Conservation (phyloP, 2,329 filamentous ascomycete genomes). For the Dothideomycetes sp. region DNA sequence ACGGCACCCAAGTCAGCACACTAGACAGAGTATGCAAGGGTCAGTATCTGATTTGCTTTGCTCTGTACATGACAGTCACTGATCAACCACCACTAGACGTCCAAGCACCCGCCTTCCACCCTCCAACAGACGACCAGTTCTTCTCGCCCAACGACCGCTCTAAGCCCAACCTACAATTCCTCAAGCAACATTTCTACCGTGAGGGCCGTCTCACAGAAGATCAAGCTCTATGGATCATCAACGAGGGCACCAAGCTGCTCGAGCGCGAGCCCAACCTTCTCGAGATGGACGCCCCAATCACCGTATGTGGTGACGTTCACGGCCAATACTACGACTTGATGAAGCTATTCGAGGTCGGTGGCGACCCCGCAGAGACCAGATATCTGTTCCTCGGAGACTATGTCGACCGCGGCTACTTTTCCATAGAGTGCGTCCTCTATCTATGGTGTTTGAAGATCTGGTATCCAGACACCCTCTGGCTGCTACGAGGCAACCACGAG, state of each 20-base stretch:
- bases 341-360: conserved; percentile 98
- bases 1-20: conserved; percentile 90
- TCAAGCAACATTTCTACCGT: conserved; percentile 97
- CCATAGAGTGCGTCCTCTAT: conserved; percentile 97
- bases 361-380: conserved; percentile 88
- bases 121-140: conserved; percentile 89
- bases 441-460: conserved; percentile 98
- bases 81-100: conserved; percentile 54
- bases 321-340: conserved; percentile 99
- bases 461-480: conserved; percentile 95
- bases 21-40: conserved; percentile 97
- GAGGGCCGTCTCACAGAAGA: conserved; percentile 95
- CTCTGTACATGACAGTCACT: not conserved
- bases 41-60: conserved; percentile 31
- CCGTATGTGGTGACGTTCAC: conserved; percentile 95
- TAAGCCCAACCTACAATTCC: conserved; percentile 86
- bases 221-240: conserved; percentile 92
- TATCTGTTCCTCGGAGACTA: conserved; percentile 98
- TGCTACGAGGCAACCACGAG: conserved; percentile 95
- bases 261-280: conserved; percentile 86
- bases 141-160: conserved; percentile 73
- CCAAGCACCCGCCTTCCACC: conserved; percentile 88
- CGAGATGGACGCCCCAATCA: conserved; percentile 99
- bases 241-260: conserved; percentile 75
- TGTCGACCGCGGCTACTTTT: conserved; percentile 96